Percentiles rank a stretch among this genome's conserved stretches.
Evolutionary conservation across 1,139 yeast species (phyloP).

Genomic region (Pichia sp.): DNA sequence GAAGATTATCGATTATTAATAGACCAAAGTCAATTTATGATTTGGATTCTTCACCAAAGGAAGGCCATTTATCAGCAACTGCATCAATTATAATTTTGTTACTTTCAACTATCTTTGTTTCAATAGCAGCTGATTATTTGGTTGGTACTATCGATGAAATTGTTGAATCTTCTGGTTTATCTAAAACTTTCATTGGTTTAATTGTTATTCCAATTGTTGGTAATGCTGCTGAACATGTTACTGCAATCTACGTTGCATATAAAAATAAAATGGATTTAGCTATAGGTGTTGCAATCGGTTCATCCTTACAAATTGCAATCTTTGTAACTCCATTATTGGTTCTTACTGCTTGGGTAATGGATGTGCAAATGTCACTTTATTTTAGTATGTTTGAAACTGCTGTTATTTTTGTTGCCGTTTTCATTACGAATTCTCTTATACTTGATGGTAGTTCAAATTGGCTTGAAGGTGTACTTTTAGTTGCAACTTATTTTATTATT

Average conservation of each 20-base stretch:
- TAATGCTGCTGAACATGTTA: slow-evolving; percentile 97
- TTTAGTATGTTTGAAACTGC: slow-evolving; percentile 93
- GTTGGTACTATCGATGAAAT: slow-evolving; percentile 90
- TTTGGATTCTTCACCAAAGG: slow-evolving; percentile 10
- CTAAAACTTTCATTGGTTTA: slow-evolving; percentile 92
- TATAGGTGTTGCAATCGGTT: slow-evolving; percentile 95
- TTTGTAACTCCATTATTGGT: slow-evolving; percentile 96
- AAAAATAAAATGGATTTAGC: slow-evolving; percentile 97
- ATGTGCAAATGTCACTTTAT: slow-evolving; percentile 87
- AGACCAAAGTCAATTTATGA: slow-evolving; percentile 28
- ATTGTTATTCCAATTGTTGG: slow-evolving; percentile 95
- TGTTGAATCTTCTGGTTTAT: slow-evolving; percentile 75
- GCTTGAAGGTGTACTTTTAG: slow-evolving; percentile 91
- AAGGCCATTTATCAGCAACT: slow-evolving; percentile 35
- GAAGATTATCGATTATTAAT: slow-evolving; percentile 18
- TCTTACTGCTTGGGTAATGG: slow-evolving; percentile 82
- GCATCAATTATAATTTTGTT: slow-evolving; percentile 47
- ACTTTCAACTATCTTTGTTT: slow-evolving; percentile 69
- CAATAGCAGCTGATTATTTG: slow-evolving; percentile 86
- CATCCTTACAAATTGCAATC: slow-evolving; percentile 88
- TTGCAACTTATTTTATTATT: slow-evolving; percentile 77
- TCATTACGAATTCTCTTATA: slow-evolving; percentile 79
- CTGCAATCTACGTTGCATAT: slow-evolving; percentile 90
- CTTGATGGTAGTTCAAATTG: slow-evolving; percentile 94
- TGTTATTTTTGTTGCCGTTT: slow-evolving; percentile 78